A percentile compares a stretch with the other conserved stretches of the same genome.
Evolutionary conservation across 2,329 filamentous ascomycete genomes (phyloP).

Genomic region (Ophiostoma perfectum): DNA sequence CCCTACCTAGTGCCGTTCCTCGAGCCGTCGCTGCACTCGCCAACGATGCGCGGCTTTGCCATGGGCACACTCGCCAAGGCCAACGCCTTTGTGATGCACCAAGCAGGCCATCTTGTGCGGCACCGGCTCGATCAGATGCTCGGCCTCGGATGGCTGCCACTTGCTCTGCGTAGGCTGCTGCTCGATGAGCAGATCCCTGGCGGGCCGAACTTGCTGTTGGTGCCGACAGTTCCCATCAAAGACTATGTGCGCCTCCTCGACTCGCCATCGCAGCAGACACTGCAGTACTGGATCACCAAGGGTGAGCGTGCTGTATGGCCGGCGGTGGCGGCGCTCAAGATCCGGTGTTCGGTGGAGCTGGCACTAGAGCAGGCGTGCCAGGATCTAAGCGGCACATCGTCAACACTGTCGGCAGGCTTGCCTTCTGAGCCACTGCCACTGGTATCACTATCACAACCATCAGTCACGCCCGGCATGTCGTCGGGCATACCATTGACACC

Average conservation of each 20-base stretch:
- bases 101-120: slow-evolving; percentile 42
- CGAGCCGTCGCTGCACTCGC: slow-evolving; percentile 72
- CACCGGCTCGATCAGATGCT: slow-evolving; percentile 78
- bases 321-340: slow-evolving; percentile 71
- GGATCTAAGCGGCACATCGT: slow-evolving; percentile 16
- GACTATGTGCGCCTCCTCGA: slow-evolving; percentile 80
- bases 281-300: slow-evolving; percentile 79
- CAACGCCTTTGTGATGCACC: slow-evolving; percentile 33
- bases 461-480: not conserved
- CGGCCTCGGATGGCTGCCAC: slow-evolving; percentile 65
- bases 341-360: slow-evolving; percentile 79
- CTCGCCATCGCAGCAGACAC: slow-evolving; percentile 66
- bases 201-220: slow-evolving; percentile 59
- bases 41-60: slow-evolving; percentile 45
- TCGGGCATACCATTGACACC: not conserved
- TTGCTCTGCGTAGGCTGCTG: slow-evolving; percentile 65
- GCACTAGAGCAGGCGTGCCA: slow-evolving; percentile 85
- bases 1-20: slow-evolving; percentile 86
- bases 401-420: not conserved
- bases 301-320: slow-evolving; percentile 91
- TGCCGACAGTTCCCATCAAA: slow-evolving; percentile 66
- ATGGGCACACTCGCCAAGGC: slow-evolving; percentile 52
- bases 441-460: not conserved
- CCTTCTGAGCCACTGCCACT: not conserved
- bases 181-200: slow-evolving; percentile 76